phyloP scores from a whole-genome alignment of 2,329 filamentous ascomycete species.

The Myriosclerotinia scirpicola region DNA sequence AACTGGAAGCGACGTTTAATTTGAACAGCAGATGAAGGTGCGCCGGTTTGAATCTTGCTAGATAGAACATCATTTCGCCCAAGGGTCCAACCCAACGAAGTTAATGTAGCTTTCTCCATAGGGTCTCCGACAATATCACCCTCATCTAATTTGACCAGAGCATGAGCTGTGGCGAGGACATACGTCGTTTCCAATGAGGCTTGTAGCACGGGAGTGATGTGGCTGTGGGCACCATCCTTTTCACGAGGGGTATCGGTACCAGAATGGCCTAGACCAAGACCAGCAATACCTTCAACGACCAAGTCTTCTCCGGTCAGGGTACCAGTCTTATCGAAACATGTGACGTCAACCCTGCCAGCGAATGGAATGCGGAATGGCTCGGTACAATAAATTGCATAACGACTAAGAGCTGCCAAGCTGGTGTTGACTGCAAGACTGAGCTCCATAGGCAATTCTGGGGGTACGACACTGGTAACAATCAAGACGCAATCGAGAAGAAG shows the following conservation, averaged over 20 bases:
- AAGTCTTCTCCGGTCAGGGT: conserved; percentile 95
- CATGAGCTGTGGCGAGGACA: conserved; percentile 91
- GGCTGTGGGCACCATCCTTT: conserved; percentile 78
- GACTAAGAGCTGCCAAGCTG: conserved; percentile 88
- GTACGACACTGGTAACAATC: conserved; percentile 96
- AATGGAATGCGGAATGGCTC: conserved; percentile 98
- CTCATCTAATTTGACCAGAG: conserved; percentile 92
- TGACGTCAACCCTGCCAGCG: conserved; percentile 90
- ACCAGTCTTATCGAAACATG: conserved; percentile 98
- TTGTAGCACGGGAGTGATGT: conserved; percentile 69
- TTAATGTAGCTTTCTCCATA: conserved; percentile 96
- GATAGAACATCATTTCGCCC: conserved; percentile 83
- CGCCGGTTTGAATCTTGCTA: conserved; percentile 58
- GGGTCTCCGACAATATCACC: conserved; percentile 96
- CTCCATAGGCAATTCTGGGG: conserved; percentile 98
- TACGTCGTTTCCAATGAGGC: conserved; percentile 81
- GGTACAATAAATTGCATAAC: conserved; percentile 96
- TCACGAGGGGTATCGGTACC: conserved; percentile 66
- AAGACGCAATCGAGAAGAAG: conserved; percentile 94
- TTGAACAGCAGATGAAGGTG: conserved; percentile 74
- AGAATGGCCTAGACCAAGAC: conserved; percentile 70
- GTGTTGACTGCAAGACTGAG: conserved; percentile 97
- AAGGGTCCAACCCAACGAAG: conserved; percentile 88
- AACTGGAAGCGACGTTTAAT: conserved; percentile 98
- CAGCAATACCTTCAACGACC: conserved; percentile 95